Percentiles rank a stretch among this genome's conserved stretches.
phyloP scores from a whole-genome alignment of 306 rosid genomes.

The Ormosia emarginata region DNA sequence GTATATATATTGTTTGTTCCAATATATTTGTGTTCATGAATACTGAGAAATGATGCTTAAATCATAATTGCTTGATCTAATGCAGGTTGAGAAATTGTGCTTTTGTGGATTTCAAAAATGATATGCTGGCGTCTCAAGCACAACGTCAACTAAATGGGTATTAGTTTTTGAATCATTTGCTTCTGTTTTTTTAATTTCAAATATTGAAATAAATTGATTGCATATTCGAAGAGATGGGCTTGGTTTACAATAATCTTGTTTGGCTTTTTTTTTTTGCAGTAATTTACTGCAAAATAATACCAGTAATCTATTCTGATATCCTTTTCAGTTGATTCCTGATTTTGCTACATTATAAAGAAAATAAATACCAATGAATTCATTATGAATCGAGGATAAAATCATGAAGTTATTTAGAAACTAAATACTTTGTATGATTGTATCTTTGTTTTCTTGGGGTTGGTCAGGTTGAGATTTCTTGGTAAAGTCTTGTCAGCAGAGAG shows the following conservation, averaged over 20 bases:
- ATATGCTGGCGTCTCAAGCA: slow-evolving; percentile 69
- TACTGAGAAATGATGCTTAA: neutral
- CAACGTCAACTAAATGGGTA: slow-evolving; percentile 77
- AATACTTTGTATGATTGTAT: slow-evolving; percentile 6
- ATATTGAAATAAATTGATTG: neutral
- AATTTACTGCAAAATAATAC: no score
- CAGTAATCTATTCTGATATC: neutral
- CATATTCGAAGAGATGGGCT: neutral
- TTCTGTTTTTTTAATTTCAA: neutral
- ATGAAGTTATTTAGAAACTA: neutral
- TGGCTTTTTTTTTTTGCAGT: neutral
- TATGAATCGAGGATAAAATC: neutral
- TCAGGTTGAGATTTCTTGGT: slow-evolving; percentile 82
- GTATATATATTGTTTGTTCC: neutral
- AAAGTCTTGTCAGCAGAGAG: slow-evolving; percentile 78
- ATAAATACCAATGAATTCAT: neutral
- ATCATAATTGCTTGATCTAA: neutral
- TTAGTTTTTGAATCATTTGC: neutral
- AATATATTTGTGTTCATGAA: neutral
- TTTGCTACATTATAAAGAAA: neutral
- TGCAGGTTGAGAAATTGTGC: slow-evolving; percentile 77
- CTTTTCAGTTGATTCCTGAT: neutral
- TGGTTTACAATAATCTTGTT: neutral
- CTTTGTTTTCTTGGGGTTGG: slow-evolving; percentile 20
- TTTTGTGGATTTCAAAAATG: slow-evolving; percentile 67